A percentile compares a stretch with the other conserved stretches of the same genome.
Evolutionary conservation across 2,329 filamentous ascomycete genomes (phyloP).

Genomic region (Monosporascus cannonballus): DNA sequence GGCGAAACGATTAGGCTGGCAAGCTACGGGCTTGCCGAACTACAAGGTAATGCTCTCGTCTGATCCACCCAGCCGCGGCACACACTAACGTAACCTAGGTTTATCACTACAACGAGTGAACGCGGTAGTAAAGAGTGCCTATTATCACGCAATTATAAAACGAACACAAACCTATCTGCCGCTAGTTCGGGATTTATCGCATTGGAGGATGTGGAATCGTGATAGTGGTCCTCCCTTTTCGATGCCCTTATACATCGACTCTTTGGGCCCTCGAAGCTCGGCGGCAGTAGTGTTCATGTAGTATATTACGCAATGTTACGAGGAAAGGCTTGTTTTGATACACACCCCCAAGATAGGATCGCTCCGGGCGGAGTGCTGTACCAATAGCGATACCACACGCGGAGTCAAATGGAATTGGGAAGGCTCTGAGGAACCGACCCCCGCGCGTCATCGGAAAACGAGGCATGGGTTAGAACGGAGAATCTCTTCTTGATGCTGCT

Average conservation of each 20-base stretch:
- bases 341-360: neutral
- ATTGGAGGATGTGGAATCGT: neutral
- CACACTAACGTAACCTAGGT: conserved; percentile 45
- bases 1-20: conserved; percentile 83
- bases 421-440: neutral
- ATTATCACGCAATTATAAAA: neutral
- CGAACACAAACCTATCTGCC: neutral
- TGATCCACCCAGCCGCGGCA: neutral
- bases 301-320: neutral
- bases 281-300: neutral
- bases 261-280: neutral
- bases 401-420: neutral
- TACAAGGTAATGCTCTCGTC: conserved; percentile 70
- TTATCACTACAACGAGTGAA: conserved; percentile 84
- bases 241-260: neutral
- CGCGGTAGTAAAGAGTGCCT: conserved; percentile 2
- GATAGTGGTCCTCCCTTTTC: neutral
- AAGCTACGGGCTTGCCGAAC: conserved; percentile 83
- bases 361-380: neutral
- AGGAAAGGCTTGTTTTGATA: neutral
- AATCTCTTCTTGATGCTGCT: neutral
- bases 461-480: neutral
- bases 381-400: neutral
- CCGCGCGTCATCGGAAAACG: neutral
- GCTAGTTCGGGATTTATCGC: neutral